Conservation (phyloP, 2,329 filamentous ascomycete species). For the Hypoxylon sp. region DNA sequence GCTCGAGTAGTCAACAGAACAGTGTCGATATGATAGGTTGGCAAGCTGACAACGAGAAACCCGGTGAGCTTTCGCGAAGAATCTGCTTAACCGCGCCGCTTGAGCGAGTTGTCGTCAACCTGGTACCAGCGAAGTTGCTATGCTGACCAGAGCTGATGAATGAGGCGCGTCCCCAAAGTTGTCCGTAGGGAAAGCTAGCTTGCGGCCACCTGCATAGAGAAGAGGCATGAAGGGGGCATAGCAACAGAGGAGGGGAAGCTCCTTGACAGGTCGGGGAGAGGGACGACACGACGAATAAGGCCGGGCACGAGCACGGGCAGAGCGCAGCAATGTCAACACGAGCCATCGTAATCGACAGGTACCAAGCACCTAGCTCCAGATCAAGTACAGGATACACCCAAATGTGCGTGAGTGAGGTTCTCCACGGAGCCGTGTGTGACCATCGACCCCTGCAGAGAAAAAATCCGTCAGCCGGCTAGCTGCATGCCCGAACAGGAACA, state of each 20-base stretch:
- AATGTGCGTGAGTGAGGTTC: constrained; percentile 34
- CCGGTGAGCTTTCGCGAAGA: constrained; percentile 18
- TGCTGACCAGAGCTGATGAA: constrained; percentile 12
- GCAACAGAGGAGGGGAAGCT: constrained; percentile 23
- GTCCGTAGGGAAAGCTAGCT: constrained; percentile 19
- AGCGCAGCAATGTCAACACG: constrained; percentile 30
- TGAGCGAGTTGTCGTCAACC: constrained; percentile 19
- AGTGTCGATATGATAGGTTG: constrained; percentile 11
- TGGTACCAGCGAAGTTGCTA: constrained; percentile 8
- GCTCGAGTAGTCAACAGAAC: constrained; percentile 20
- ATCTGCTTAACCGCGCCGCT: constrained; percentile 14
- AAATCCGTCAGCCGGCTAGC: constrained; percentile 31
- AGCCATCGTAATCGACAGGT: constrained; percentile 30
- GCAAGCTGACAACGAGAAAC: constrained; percentile 6
- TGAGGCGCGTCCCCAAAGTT: constrained; percentile 7
- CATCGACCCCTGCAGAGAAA: constrained; percentile 37
- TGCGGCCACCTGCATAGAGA: constrained; percentile 14
- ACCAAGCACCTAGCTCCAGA: constrained; percentile 28
- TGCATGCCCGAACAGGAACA: constrained; percentile 32
- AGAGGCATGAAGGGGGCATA: constrained; percentile 19
- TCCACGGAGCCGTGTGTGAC: constrained; percentile 35
- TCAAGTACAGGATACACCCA: constrained; percentile 35
- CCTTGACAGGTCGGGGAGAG: constrained; percentile 15
- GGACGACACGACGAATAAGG: constrained; percentile 35
- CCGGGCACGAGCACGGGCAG: constrained; percentile 26